phyloP scores from a whole-genome alignment of 371 early-diverging fungal species.

The Rhizomucor pusillus region DNA sequence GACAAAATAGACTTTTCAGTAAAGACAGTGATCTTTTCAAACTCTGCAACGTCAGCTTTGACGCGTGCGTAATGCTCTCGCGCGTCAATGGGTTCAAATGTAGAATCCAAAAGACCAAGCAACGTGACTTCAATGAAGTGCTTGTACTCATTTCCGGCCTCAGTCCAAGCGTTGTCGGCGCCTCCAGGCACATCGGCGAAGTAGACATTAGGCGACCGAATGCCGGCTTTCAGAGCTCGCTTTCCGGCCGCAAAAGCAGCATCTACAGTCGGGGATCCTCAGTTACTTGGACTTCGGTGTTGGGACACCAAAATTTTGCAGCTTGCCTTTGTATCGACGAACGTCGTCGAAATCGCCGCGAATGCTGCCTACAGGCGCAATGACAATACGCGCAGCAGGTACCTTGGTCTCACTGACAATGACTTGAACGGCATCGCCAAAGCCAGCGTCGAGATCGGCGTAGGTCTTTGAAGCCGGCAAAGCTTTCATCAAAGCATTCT shows the following conservation, averaged over 20 bases:
- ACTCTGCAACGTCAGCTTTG: conserved; percentile 38
- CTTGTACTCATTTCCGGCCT: conserved; percentile 52
- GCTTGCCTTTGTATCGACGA: conserved; percentile 62
- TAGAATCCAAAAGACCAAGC: conserved; percentile 69
- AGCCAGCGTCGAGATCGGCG: conserved; percentile 32
- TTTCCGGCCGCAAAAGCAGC: conserved; percentile 63
- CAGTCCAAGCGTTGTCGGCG: conserved; percentile 23
- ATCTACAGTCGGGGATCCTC: conserved; percentile 29
- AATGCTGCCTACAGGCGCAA: conserved; percentile 73
- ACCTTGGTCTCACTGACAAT: conserved; percentile 30
- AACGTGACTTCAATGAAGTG: conserved; percentile 72
- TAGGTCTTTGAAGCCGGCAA: conserved; percentile 25
- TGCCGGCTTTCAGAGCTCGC: conserved; percentile 67
- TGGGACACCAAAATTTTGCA: too few relatives aligned
- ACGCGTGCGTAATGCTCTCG: conserved; percentile 62
- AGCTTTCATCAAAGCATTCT: conserved; percentile 18
- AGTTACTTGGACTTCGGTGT: neutral
- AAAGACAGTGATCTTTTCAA: conserved; percentile 55
- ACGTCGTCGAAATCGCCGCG: conserved; percentile 81
- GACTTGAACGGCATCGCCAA: conserved; percentile 40
- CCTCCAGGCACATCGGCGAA: conserved; percentile 53
- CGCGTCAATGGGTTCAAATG: conserved; percentile 79
- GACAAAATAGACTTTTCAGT: conserved; percentile 5
- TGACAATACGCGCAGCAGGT: conserved; percentile 61
- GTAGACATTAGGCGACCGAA: conserved; percentile 53